A percentile compares a stretch with the other conserved stretches of the same genome.
These are phyloP conservation scores for Hyaloscypha finlandica DNA, from an alignment of 495 filamentous ascomycete genomes.

Conservation along the genomic window DNA sequence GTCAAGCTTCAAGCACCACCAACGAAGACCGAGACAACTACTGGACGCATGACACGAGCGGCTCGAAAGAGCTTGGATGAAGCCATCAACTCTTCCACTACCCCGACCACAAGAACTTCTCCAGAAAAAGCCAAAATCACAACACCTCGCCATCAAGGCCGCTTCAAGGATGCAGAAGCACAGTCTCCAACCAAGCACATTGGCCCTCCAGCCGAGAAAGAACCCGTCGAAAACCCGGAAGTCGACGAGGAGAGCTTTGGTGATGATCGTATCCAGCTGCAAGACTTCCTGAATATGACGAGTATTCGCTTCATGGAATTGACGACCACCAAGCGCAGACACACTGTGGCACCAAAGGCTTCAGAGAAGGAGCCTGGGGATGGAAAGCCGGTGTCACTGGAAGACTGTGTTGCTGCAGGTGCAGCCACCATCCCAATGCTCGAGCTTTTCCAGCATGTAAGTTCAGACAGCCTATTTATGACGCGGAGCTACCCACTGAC, in stretches of 20 bases:
- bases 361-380: conserved; percentile 44
- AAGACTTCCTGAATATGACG: conserved; percentile 93
- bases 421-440: conserved; percentile 91
- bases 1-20: conserved; percentile 67
- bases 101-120: conserved; percentile 47
- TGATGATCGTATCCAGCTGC: conserved; percentile 74
- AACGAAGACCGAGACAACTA: conserved; percentile 60
- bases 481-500: conserved; percentile 36
- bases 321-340: conserved; percentile 84
- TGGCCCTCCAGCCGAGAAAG: conserved; percentile 43
- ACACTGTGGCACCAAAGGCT: conserved; percentile 68
- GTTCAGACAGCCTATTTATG: conserved; percentile 29
- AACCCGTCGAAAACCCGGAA: conserved; percentile 35
- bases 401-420: conserved; percentile 82
- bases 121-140: conserved; percentile 44
- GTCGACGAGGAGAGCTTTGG: conserved; percentile 41
- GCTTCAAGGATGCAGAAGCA: conserved; percentile 49
- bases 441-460: conserved; percentile 90
- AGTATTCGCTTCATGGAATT: conserved; percentile 97
- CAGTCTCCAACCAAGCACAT: conserved; percentile 43
- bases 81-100: conserved; percentile 28
- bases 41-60: conserved; percentile 58
- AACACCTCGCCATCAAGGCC: conserved; percentile 52
- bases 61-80: conserved; percentile 45
- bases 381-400: conserved; percentile 58